Conservation (phyloP, 805 yeast species). For the Nakazawaea pomicola region DNA sequence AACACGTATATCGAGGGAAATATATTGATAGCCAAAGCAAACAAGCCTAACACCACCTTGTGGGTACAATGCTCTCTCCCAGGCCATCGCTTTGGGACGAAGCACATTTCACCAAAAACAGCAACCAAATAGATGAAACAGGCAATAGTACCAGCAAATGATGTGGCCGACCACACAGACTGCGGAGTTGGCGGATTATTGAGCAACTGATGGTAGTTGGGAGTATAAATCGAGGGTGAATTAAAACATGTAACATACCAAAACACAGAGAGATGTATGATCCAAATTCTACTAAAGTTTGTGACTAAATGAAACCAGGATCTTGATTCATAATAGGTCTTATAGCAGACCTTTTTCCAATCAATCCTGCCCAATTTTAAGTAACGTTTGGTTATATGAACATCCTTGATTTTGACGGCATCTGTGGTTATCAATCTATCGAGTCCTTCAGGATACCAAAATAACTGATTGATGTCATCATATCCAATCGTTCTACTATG, state of each 20-base stretch:
- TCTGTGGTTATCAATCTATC: conserved; percentile 28
- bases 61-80: conserved; percentile 35
- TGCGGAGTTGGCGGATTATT: conserved; percentile 43
- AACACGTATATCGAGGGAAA: conserved; percentile 38
- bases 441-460: conserved; percentile 41
- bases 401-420: conserved; percentile 25
- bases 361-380: conserved; percentile 25
- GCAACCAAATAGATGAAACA: conserved; percentile 36
- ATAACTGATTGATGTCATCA: conserved; percentile 48
- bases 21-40: conserved; percentile 29
- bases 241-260: conserved; percentile 51
- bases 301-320: conserved; percentile 46
- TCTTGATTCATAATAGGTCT: conserved; percentile 43
- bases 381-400: conserved; percentile 29
- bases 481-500: conserved; percentile 57
- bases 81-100: conserved; percentile 44
- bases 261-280: conserved; percentile 42
- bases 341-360: conserved; percentile 38
- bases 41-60: conserved; percentile 28
- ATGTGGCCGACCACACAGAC: conserved; percentile 35
- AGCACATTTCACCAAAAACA: conserved; percentile 35
- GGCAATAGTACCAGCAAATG: conserved; percentile 43
- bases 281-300: conserved; percentile 50
- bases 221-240: conserved; percentile 44
- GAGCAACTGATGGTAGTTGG: conserved; percentile 31